These are phyloP conservation scores for Xylaria sp. DNA, from an alignment of 495 filamentous ascomycete genomes.

Conservation along the genomic window DNA sequence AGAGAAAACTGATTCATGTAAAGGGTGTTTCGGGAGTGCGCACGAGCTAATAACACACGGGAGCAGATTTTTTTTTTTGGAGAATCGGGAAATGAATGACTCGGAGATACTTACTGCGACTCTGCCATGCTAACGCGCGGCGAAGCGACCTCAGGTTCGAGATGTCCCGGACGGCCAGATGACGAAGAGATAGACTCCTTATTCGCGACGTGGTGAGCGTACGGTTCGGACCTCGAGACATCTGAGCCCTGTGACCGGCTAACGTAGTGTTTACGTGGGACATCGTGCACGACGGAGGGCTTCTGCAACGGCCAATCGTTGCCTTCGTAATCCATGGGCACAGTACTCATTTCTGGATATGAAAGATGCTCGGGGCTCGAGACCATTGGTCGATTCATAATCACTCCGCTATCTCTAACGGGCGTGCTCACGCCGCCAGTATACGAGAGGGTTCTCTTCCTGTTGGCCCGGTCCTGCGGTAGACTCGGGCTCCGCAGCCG, in stretches of 20 bases:
- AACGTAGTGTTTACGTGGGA: slow-evolving; percentile 16
- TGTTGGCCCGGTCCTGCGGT: slow-evolving; percentile 10
- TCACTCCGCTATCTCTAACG: background rate
- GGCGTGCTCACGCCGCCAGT: background rate
- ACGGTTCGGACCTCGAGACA: background rate
- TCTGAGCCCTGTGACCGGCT: slow-evolving; percentile 15
- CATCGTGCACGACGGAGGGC: slow-evolving; percentile 16
- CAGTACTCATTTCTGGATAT: background rate
- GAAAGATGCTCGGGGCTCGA: slow-evolving; percentile 14
- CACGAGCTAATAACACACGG: too few species aligned
- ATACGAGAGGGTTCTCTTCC: background rate
- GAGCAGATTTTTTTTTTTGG: too few species aligned
- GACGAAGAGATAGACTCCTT: slow-evolving; percentile 20
- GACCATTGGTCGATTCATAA: background rate
- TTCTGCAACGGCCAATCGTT: slow-evolving; percentile 21
- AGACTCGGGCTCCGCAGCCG: slow-evolving; percentile 24
- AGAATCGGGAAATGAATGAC: too few species aligned
- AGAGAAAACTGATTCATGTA: too few species aligned
- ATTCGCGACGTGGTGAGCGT: slow-evolving; percentile 13
- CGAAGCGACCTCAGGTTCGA: background rate
- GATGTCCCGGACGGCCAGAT: background rate
- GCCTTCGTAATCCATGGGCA: slow-evolving; percentile 5
- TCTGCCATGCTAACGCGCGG: slow-evolving; percentile 20
- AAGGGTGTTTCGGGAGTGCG: too few species aligned
- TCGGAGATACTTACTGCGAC: too few species aligned